Conservation (phyloP, 2,329 filamentous ascomycete genomes). For the Epichloe scottii region DNA sequence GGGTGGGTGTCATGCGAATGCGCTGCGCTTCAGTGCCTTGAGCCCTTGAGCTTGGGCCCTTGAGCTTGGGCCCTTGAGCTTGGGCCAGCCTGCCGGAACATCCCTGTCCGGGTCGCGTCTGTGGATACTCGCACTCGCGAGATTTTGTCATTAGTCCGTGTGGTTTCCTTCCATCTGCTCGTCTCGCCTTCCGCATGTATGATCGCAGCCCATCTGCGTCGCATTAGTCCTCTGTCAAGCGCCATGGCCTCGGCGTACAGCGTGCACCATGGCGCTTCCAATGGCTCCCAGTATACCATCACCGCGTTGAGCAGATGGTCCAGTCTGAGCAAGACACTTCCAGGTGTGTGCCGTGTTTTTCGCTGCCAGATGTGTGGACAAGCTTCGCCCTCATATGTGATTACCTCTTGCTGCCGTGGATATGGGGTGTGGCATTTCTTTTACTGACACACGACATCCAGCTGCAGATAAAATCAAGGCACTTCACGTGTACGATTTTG, state of each 20-base stretch:
- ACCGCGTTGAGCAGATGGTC: slow-evolving; percentile 80
- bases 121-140: neutral
- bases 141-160: neutral
- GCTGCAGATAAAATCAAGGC: slow-evolving; percentile 57
- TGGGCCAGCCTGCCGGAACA: neutral
- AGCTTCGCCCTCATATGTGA: neutral
- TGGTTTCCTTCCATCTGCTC: neutral
- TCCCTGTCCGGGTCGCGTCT: slow-evolving; percentile 1
- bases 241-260: slow-evolving; percentile 29
- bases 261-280: slow-evolving; percentile 23
- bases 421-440: neutral
- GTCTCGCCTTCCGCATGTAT: slow-evolving; percentile 10
- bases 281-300: slow-evolving; percentile 37
- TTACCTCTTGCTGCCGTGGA: too few relatives aligned
- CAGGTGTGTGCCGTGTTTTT: slow-evolving; percentile 33
- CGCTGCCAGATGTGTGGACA: neutral
- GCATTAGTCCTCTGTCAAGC: slow-evolving; percentile 13
- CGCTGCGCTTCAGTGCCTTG: neutral
- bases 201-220: slow-evolving; percentile 14
- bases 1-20: neutral
- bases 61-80: too few relatives aligned
- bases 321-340: slow-evolving; percentile 58
- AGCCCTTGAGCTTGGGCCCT: too few relatives aligned
- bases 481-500: slow-evolving; percentile 94
- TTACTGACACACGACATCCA: slow-evolving; percentile 12